Conservation (phyloP, 306 rosid genomes). For the Crotalaria pallida region DNA sequence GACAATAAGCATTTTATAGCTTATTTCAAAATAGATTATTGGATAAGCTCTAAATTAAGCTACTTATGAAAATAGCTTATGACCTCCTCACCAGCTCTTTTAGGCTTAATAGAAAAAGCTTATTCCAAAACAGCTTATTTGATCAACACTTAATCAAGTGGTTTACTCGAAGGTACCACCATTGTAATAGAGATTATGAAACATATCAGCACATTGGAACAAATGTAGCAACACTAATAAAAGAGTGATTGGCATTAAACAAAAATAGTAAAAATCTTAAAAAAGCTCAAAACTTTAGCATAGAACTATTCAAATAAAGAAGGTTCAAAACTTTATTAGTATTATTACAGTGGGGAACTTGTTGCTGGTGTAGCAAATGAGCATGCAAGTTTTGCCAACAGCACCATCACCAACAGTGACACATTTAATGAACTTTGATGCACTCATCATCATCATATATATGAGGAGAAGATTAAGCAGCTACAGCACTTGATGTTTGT, state of each 20-base stretch:
- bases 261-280: background rate
- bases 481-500: background rate
- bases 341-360: conserved; percentile 84
- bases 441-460: conserved; percentile 88
- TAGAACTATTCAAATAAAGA: background rate
- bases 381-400: conserved; percentile 99
- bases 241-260: background rate
- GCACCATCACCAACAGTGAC: conserved; percentile 99
- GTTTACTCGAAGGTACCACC: no score
- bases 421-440: conserved; percentile 96
- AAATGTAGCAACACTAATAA: background rate
- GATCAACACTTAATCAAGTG: no score
- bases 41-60: no score
- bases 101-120: no score
- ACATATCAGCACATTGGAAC: background rate
- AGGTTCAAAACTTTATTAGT: conserved; percentile 1
- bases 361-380: conserved; percentile 96
- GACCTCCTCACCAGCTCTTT: no score
- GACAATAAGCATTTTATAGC: no score
- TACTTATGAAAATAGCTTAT: no score
- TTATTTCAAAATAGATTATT: no score
- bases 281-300: background rate
- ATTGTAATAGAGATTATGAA: background rate
- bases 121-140: no score
- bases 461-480: conserved; percentile 7